phyloP scores from a whole-genome alignment of 2,329 filamentous ascomycete species.

The Paramyrothecium roridum region DNA sequence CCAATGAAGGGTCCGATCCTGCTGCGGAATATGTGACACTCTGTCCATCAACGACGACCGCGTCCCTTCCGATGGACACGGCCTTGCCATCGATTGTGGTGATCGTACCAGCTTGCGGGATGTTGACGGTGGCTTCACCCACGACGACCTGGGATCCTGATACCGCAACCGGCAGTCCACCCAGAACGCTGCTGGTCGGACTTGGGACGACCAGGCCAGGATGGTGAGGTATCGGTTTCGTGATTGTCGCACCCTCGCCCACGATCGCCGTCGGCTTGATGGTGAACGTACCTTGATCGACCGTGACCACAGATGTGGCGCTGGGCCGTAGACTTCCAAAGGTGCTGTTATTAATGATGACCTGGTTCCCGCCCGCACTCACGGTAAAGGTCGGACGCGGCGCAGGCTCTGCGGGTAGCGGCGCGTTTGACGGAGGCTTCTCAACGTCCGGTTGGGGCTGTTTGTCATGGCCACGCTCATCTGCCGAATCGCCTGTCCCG shows the following conservation, averaged over 20 bases:
- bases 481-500: too few relatives aligned
- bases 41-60: constrained; percentile 30
- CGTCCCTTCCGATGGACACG: constrained; percentile 31
- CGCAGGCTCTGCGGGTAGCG: not conserved
- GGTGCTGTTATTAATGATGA: constrained; percentile 46
- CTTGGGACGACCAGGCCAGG: constrained; percentile 25
- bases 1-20: not conserved
- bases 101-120: constrained; percentile 32
- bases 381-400: constrained; percentile 31
- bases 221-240: constrained; percentile 31
- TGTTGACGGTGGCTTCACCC: constrained; percentile 38
- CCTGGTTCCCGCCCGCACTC: constrained; percentile 38
- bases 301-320: constrained; percentile 38
- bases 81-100: constrained; percentile 27
- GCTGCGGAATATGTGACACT: constrained; percentile 28
- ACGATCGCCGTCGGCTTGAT: constrained; percentile 44
- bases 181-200: constrained; percentile 35
- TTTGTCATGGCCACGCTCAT: too few relatives aligned
- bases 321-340: constrained; percentile 33
- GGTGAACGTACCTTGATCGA: constrained; percentile 40
- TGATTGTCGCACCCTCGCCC: constrained; percentile 41
- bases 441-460: too few relatives aligned
- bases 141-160: constrained; percentile 37
- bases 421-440: too few relatives aligned
- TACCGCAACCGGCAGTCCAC: constrained; percentile 36